phyloP scores from a whole-genome alignment of 331 rosid species.

The Arachis monticola region DNA sequence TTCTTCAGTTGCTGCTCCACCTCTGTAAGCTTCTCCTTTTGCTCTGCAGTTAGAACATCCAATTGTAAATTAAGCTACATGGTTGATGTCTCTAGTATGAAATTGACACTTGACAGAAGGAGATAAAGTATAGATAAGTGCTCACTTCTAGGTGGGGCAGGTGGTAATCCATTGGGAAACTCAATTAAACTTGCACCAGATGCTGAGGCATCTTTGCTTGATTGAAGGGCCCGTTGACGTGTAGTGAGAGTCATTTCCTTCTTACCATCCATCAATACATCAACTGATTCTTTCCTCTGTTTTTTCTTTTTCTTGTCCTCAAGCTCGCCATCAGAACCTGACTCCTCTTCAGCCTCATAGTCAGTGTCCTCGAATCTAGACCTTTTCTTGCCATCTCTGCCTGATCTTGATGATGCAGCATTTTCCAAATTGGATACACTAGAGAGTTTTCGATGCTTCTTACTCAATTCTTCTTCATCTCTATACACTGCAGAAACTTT shows the following conservation, averaged over 20 bases:
- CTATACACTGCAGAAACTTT: slow-evolving; percentile 59
- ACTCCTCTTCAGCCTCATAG: slow-evolving; percentile 73
- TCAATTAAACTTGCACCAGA: slow-evolving; percentile 66
- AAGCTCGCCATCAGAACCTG: slow-evolving; percentile 70
- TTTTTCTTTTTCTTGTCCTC: slow-evolving; percentile 71
- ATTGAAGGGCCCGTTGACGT: slow-evolving; percentile 81
- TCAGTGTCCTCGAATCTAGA: slow-evolving; percentile 65
- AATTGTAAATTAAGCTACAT: slow-evolving; percentile 27
- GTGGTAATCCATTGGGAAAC: slow-evolving; percentile 93
- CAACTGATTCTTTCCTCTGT: slow-evolving; percentile 73
- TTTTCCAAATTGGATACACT: slow-evolving; percentile 64
- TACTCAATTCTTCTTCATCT: slow-evolving; percentile 72
- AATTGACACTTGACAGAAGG: slow-evolving; percentile 23
- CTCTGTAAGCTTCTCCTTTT: slow-evolving; percentile 87
- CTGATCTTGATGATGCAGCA: slow-evolving; percentile 54
- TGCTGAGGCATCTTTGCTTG: slow-evolving; percentile 70
- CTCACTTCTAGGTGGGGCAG: slow-evolving; percentile 96
- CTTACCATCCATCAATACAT: slow-evolving; percentile 63
- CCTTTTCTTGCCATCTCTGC: slow-evolving; percentile 66
- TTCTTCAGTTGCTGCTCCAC: slow-evolving; percentile 86
- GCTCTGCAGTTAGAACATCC: slow-evolving; percentile 59
- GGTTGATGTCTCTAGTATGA: slow-evolving; percentile 33
- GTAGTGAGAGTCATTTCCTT: slow-evolving; percentile 76
- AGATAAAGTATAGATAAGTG: slow-evolving; percentile 28
- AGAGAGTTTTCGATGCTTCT: slow-evolving; percentile 73